A percentile compares a stretch with the other conserved stretches of the same genome.
phyloP scores from a whole-genome alignment of 2,329 filamentous ascomycete genomes.

The Alternaria sp. region DNA sequence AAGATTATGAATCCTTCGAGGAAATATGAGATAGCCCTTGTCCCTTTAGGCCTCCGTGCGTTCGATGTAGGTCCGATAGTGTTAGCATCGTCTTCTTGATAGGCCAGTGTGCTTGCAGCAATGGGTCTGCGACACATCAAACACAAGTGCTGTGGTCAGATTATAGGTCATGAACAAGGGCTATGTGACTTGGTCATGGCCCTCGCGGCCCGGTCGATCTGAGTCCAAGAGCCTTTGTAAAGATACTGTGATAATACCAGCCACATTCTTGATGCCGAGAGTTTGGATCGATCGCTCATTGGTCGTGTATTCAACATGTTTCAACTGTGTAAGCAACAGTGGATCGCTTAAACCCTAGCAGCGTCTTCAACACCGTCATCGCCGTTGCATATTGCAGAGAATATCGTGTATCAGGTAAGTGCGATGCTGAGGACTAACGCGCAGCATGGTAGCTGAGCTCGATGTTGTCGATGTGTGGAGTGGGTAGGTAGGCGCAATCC shows the following conservation, averaged over 20 bases:
- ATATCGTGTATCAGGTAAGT: neutral
- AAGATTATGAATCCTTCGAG: constrained; percentile 12
- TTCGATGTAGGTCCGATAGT: neutral
- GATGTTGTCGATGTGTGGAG: constrained; percentile 5
- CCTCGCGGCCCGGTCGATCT: constrained; percentile 28
- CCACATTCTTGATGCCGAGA: constrained; percentile 14
- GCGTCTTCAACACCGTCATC: constrained; percentile 1
- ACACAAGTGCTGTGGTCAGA: constrained; percentile 22
- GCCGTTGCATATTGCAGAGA: neutral
- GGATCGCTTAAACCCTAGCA: neutral
- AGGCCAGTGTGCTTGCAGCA: constrained; percentile 10
- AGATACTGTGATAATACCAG: constrained; percentile 8
- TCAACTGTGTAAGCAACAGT: constrained; percentile 12
- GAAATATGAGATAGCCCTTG: constrained; percentile 14
- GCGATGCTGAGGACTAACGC: constrained; percentile 1
- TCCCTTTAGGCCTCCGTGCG: neutral
- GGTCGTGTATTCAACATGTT: constrained; percentile 1
- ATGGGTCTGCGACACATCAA: constrained; percentile 20
- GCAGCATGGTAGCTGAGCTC: constrained; percentile 22
- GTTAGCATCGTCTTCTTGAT: constrained; percentile 1
- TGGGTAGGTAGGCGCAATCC: constrained; percentile 10
- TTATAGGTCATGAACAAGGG: constrained; percentile 12
- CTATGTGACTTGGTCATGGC: constrained; percentile 16
- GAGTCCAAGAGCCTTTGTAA: constrained; percentile 6
- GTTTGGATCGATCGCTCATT: constrained; percentile 16